Percentiles rank a stretch among this genome's conserved stretches.
These are phyloP conservation scores for Massarina eburnea DNA, from an alignment of 2,329 filamentous ascomycete genomes.

Conservation along the genomic window DNA sequence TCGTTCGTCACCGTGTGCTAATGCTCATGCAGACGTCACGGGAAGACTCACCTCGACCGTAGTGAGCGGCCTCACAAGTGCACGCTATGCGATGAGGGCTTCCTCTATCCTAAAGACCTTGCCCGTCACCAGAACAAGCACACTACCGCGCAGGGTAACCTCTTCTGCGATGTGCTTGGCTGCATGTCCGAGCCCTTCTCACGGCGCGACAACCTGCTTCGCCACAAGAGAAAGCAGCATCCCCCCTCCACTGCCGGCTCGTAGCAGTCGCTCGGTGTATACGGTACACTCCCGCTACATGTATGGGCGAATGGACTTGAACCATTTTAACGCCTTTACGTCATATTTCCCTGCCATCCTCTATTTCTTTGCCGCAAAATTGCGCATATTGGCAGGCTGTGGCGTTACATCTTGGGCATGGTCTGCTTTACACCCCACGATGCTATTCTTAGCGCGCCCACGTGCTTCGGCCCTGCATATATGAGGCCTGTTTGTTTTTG, in stretches of 20 bases:
- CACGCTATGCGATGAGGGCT: slow-evolving; percentile 29
- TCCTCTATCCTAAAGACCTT: slow-evolving; percentile 41
- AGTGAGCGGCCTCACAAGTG: slow-evolving; percentile 37
- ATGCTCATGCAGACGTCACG: slow-evolving; percentile 30
- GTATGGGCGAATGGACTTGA: neutral
- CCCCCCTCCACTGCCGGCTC: slow-evolving; percentile 6
- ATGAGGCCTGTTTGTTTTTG: slow-evolving; percentile 14
- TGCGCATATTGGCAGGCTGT: slow-evolving; percentile 6
- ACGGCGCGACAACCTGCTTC: slow-evolving; percentile 37
- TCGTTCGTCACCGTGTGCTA: slow-evolving; percentile 9
- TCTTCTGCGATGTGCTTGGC: slow-evolving; percentile 26
- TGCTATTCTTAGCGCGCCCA: slow-evolving; percentile 11
- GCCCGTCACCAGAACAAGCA: slow-evolving; percentile 33
- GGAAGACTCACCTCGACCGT: slow-evolving; percentile 29
- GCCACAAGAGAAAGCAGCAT: slow-evolving; percentile 37
- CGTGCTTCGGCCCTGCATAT: slow-evolving; percentile 11
- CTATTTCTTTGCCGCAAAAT: slow-evolving; percentile 10
- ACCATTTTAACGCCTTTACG: neutral
- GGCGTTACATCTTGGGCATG: slow-evolving; percentile 6
- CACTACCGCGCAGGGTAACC: slow-evolving; percentile 11
- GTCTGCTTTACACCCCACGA: neutral
- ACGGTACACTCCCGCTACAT: neutral
- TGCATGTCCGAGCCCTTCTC: slow-evolving; percentile 36
- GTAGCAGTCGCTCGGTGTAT: neutral
- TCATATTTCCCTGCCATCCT: neutral